Conservation (phyloP, 1,139 yeast genomes). For the Debaryomyces psychrophilus region DNA sequence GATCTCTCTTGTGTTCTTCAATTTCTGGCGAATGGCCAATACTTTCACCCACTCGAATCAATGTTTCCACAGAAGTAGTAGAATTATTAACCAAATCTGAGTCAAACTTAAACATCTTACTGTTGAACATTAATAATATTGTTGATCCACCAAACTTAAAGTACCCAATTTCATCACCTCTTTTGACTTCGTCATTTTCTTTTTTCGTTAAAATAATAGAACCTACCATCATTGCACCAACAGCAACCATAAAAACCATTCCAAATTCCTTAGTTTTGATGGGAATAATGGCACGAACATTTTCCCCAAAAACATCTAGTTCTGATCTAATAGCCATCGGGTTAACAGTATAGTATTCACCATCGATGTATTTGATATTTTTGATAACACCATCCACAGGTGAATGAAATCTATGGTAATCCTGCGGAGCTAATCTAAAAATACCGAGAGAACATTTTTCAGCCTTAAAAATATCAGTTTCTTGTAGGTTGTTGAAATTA, state of each 20-base stretch:
- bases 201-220: slow-evolving; percentile 75
- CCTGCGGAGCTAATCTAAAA: slow-evolving; percentile 94
- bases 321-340: slow-evolving; percentile 95
- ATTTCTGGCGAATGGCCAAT: slow-evolving; percentile 71
- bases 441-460: slow-evolving; percentile 67
- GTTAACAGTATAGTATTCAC: slow-evolving; percentile 93
- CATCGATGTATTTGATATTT: slow-evolving; percentile 68
- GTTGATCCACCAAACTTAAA: slow-evolving; percentile 98
- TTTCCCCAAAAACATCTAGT: slow-evolving; percentile 92
- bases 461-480: slow-evolving; percentile 39
- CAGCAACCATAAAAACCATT: slow-evolving; percentile 72
- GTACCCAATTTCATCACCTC: slow-evolving; percentile 89
- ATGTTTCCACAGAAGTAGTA: slow-evolving; percentile 70
- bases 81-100: slow-evolving; percentile 74
- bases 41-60: slow-evolving; percentile 88
- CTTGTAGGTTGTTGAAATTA: slow-evolving; percentile 53
- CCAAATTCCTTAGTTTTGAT: slow-evolving; percentile 78
- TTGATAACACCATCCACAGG: slow-evolving; percentile 81
- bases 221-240: slow-evolving; percentile 99
- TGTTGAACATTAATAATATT: slow-evolving; percentile 56
- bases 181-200: slow-evolving; percentile 56
- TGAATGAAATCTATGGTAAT: slow-evolving; percentile 89
- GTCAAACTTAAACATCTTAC: slow-evolving; percentile 56
- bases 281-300: slow-evolving; percentile 76
- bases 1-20: slow-evolving; percentile 53